Evolutionary conservation across 345 rosid species (phyloP).

Genomic region (Arabis alpina): DNA sequence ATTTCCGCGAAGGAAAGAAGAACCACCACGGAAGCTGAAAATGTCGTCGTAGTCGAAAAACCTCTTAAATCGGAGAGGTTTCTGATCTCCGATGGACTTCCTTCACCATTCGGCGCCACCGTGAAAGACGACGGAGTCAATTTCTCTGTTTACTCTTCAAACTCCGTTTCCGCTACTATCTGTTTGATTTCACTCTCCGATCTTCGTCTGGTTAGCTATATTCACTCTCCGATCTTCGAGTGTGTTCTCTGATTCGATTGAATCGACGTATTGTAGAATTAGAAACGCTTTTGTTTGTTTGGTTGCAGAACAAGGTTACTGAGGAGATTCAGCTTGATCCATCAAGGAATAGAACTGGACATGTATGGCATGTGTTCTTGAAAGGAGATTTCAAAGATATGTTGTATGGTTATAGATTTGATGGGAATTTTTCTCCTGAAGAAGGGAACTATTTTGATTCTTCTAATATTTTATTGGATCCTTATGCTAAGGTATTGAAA

Average conservation of each 20-base stretch:
- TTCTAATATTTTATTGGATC: slow-evolving; percentile 75
- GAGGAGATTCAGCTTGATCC: slow-evolving; percentile 78
- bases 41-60: slow-evolving; percentile 54
- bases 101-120: slow-evolving; percentile 84
- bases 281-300: neutral
- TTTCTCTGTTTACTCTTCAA: slow-evolving; percentile 75
- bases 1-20: slow-evolving; percentile 41
- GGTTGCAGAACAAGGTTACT: slow-evolving; percentile 65
- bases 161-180: slow-evolving; percentile 75
- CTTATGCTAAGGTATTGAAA: slow-evolving; percentile 76
- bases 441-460: slow-evolving; percentile 71
- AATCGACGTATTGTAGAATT: neutral
- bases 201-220: slow-evolving; percentile 58
- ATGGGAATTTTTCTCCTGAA: slow-evolving; percentile 71
- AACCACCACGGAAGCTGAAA: slow-evolving; percentile 45
- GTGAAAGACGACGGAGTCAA: slow-evolving; percentile 74
- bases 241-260: slow-evolving; percentile 2
- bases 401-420: slow-evolving; percentile 82
- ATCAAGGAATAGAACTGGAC: slow-evolving; percentile 67
- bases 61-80: slow-evolving; percentile 48
- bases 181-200: slow-evolving; percentile 69
- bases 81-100: slow-evolving; percentile 58
- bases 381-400: slow-evolving; percentile 73
- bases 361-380: slow-evolving; percentile 83
- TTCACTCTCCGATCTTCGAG: neutral